Percentiles rank a stretch among this genome's conserved stretches.
Evolutionary conservation across 495 filamentous ascomycete genomes (phyloP).

Genomic region (Friedmanniomyces simplex): DNA sequence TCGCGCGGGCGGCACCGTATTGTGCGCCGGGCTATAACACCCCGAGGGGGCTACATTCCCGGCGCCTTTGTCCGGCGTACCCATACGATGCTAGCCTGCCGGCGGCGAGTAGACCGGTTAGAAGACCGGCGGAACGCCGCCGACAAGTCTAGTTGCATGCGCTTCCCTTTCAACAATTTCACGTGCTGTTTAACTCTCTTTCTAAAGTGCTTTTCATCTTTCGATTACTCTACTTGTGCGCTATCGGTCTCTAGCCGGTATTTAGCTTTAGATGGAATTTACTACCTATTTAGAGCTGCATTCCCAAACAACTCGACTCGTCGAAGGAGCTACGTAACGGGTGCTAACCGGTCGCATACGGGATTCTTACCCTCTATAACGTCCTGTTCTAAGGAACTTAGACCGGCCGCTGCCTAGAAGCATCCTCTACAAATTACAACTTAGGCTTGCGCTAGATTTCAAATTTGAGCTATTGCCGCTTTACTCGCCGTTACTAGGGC

Average conservation of each 20-base stretch:
- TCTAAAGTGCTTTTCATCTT: conserved; percentile 66
- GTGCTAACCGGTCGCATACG: conserved; percentile 41
- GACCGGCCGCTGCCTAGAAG: conserved; percentile 43
- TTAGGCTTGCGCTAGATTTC: conserved; percentile 53
- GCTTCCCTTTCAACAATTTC: conserved; percentile 71
- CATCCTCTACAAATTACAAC: conserved; percentile 61
- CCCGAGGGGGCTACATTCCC: conserved; percentile 51
- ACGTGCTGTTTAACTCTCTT: conserved; percentile 65
- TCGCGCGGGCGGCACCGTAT: conserved; percentile 44
- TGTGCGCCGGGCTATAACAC: conserved; percentile 50
- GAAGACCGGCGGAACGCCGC: conserved; percentile 45
- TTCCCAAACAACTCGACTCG: conserved; percentile 61
- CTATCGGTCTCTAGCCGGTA: conserved; percentile 61
- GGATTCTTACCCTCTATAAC: conserved; percentile 54
- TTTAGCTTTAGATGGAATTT: conserved; percentile 70
- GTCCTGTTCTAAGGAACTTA: conserved; percentile 53
- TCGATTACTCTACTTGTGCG: conserved; percentile 64
- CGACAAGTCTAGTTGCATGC: conserved; percentile 52
- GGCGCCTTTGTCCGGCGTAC: conserved; percentile 45
- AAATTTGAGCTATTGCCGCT: conserved; percentile 64
- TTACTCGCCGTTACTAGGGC: conserved; percentile 60
- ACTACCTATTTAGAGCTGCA: conserved; percentile 63
- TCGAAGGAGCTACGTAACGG: conserved; percentile 48
- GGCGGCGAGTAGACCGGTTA: conserved; percentile 44
- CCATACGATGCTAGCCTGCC: conserved; percentile 55